Evolutionary conservation across 2,329 filamentous ascomycete species (phyloP).

Genomic region (Stemphylium lycopersici): DNA sequence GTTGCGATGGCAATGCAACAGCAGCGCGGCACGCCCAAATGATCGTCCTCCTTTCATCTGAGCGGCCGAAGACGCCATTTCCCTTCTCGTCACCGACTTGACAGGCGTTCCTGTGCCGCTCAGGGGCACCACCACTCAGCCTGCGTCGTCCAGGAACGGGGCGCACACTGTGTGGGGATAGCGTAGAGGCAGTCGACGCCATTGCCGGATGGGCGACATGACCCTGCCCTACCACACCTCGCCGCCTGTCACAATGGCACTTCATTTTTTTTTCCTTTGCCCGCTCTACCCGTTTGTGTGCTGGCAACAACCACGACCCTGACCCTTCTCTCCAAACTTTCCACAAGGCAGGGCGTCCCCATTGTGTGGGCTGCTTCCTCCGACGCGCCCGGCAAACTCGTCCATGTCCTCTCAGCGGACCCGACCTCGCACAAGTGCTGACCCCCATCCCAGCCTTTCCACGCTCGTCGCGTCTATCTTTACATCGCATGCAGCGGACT

Average conservation of each 20-base stretch:
- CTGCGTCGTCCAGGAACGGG: neutral
- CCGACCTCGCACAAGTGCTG: slow-evolving; percentile 2
- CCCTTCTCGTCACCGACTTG: slow-evolving; percentile 9
- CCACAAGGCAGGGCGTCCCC: neutral
- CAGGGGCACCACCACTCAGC: slow-evolving; percentile 23
- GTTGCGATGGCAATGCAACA: slow-evolving; percentile 19
- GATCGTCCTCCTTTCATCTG: slow-evolving; percentile 32
- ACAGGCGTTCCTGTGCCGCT: slow-evolving; percentile 11
- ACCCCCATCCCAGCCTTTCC: slow-evolving; percentile 1
- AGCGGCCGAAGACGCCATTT: slow-evolving; percentile 2
- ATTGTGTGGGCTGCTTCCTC: no score
- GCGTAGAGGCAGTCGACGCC: slow-evolving; percentile 8
- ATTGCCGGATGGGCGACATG: slow-evolving; percentile 16
- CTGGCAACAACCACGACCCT: slow-evolving; percentile 5
- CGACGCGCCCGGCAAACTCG: neutral
- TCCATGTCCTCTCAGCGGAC: neutral
- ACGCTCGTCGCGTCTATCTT: neutral
- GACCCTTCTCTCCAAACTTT: neutral
- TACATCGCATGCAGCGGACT: neutral
- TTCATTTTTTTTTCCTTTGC: slow-evolving; percentile 5
- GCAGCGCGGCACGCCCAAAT: slow-evolving; percentile 14
- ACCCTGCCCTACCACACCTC: neutral
- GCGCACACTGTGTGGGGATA: slow-evolving; percentile 13
- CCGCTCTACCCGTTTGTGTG: slow-evolving; percentile 13
- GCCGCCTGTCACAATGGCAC: slow-evolving; percentile 1